These are phyloP conservation scores for Lachancea nothofagi DNA, from an alignment of 805 yeast species.

Conservation along the genomic window DNA sequence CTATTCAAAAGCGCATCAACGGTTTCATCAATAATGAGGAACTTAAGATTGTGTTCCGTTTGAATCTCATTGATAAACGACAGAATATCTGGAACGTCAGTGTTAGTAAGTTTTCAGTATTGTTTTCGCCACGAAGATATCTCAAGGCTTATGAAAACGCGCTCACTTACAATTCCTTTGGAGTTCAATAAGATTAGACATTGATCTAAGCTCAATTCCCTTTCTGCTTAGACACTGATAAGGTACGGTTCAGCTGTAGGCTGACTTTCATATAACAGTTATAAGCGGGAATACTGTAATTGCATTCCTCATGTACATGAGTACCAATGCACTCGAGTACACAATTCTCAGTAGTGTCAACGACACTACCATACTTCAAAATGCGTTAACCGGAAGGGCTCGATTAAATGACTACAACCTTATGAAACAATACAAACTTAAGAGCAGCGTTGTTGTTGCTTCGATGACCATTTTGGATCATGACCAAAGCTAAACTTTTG, in stretches of 20 bases:
- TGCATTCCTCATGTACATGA: neutral
- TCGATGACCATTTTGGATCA: too few species aligned
- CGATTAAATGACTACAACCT: neutral
- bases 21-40: slow-evolving; percentile 51
- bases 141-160: neutral
- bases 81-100: slow-evolving; percentile 2
- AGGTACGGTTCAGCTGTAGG: too few species aligned
- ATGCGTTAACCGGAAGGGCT: neutral
- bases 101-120: slow-evolving; percentile 2
- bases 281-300: too few species aligned
- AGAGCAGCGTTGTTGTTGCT: too few species aligned
- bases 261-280: too few species aligned
- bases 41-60: slow-evolving; percentile 42
- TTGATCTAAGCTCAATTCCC: slow-evolving; percentile 9
- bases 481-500: too few species aligned
- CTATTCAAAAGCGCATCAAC: slow-evolving; percentile 45
- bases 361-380: neutral
- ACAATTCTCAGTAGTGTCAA: neutral
- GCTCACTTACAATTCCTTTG: slow-evolving; percentile 29
- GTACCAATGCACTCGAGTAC: slow-evolving; percentile 1
- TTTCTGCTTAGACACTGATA: neutral
- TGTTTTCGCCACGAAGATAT: neutral
- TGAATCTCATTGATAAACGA: slow-evolving; percentile 35
- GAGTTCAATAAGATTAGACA: slow-evolving; percentile 37
- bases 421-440: neutral